Conservation (phyloP, 1,284 basidiomycete genomes). For the Gymnopus androsaceus region DNA sequence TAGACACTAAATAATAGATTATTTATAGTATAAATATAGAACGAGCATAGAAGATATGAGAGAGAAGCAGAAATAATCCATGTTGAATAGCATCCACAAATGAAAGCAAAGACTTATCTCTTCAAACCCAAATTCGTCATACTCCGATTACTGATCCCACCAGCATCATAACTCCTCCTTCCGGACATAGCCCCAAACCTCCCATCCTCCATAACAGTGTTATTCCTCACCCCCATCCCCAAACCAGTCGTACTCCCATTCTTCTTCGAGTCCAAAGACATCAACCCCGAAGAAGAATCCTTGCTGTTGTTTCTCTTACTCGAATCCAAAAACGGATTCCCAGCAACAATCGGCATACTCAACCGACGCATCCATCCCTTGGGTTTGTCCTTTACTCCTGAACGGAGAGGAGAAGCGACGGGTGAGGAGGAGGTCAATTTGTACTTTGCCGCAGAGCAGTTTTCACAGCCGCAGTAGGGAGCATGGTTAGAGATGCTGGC, state of each 20-base stretch:
- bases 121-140: conserved; percentile 40
- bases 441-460: conserved; percentile 59
- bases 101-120: no score
- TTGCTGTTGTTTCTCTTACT: conserved; percentile 36
- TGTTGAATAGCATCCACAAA: no score
- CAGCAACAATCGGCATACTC: conserved; percentile 70
- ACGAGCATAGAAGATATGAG: no score
- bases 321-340: conserved; percentile 53
- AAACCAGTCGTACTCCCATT: conserved; percentile 44
- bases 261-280: conserved; percentile 45
- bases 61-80: no score
- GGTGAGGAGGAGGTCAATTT: conserved; percentile 26
- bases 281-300: conserved; percentile 31
- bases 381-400: conserved; percentile 55
- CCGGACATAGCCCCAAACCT: conserved; percentile 27
- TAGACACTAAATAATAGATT: no score
- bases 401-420: conserved; percentile 34
- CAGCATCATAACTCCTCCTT: conserved; percentile 47
- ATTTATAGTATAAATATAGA: no score
- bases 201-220: conserved; percentile 41
- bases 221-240: no score
- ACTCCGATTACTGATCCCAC: conserved; percentile 44
- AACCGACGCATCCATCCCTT: conserved; percentile 75
- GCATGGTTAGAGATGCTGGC: conserved; percentile 42
- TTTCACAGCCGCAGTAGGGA: conserved; percentile 61